Evolutionary conservation across 176 grass and related monocot species (phyloP).

Genomic region (Typha latifolia): DNA sequence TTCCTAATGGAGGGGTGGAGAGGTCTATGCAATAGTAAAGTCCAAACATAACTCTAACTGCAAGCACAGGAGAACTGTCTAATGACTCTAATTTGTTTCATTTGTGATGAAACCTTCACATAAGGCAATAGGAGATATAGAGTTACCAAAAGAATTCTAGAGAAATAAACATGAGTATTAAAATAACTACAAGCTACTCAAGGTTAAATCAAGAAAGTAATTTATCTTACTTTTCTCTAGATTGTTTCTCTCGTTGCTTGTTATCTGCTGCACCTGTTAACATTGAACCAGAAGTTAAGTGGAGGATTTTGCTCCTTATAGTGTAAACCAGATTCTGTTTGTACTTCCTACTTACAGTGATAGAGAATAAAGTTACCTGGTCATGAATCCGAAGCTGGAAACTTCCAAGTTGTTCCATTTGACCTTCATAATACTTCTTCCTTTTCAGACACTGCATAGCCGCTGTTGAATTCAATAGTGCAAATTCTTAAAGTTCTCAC

Average conservation of each 20-base stretch:
- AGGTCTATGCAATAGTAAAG: too few relatives aligned
- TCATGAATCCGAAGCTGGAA: slow-evolving; percentile 56
- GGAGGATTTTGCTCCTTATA: not conserved
- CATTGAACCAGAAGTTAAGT: not conserved
- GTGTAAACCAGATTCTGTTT: not conserved
- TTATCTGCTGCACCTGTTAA: not conserved
- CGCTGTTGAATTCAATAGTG: slow-evolving; percentile 18
- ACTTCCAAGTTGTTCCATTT: slow-evolving; percentile 71
- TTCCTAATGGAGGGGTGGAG: too few relatives aligned
- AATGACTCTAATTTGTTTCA: too few relatives aligned
- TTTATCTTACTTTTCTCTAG: not conserved
- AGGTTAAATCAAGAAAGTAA: not conserved
- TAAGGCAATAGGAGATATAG: too few relatives aligned
- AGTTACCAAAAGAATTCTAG: not conserved
- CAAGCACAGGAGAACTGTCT: too few relatives aligned
- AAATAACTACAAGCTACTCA: not conserved
- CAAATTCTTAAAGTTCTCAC: not conserved
- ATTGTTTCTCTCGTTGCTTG: not conserved
- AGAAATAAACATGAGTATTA: not conserved
- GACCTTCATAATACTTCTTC: slow-evolving; percentile 79
- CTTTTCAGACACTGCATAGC: slow-evolving; percentile 79
- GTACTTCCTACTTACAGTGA: not conserved
- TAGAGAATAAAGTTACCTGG: slow-evolving; percentile 25
- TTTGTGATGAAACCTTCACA: too few relatives aligned
- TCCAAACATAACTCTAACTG: too few relatives aligned